These are phyloP conservation scores for Mangifera indica DNA, from an alignment of 345 rosid species.

Conservation along the genomic window DNA sequence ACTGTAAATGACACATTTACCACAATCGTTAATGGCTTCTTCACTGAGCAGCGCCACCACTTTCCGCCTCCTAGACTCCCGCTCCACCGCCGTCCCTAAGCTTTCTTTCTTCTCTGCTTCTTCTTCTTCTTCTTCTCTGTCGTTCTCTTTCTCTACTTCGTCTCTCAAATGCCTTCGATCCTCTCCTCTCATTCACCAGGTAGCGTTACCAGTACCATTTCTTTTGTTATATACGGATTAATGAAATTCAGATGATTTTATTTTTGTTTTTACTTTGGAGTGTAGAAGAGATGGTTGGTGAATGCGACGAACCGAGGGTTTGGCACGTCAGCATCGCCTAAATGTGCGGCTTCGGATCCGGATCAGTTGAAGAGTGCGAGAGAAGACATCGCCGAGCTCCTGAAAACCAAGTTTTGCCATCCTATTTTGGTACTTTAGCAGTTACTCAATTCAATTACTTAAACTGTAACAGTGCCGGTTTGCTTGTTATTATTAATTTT, in stretches of 20 bases:
- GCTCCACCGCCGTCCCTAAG: constrained; percentile 31
- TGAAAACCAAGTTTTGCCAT: constrained; percentile 73
- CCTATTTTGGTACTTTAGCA: constrained; percentile 61
- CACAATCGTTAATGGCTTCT: constrained; percentile 41
- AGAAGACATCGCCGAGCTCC: constrained; percentile 82
- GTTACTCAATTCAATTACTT: background rate
- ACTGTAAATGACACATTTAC: constrained; percentile 16
- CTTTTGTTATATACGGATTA: too few species aligned
- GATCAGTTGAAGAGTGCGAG: constrained; percentile 84
- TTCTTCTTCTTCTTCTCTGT: constrained; percentile 10
- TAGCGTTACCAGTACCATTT: constrained; percentile 1
- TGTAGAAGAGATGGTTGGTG: constrained; percentile 42
- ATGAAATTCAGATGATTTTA: background rate
- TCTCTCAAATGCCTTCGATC: constrained; percentile 55
- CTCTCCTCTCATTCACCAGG: constrained; percentile 51
- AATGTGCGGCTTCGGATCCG: constrained; percentile 72
- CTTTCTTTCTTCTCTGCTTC: constrained; percentile 29
- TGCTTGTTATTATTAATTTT: background rate
- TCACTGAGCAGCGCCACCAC: constrained; percentile 56
- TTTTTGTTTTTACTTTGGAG: background rate
- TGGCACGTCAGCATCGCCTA: constrained; percentile 42
- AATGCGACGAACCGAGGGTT: constrained; percentile 31
- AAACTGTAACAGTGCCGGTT: background rate
- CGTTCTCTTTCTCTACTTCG: constrained; percentile 34
- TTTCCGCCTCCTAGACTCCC: constrained; percentile 49